These are phyloP conservation scores for Prunella vulgaris DNA, from an alignment of 257 asterid species.

Conservation along the genomic window DNA sequence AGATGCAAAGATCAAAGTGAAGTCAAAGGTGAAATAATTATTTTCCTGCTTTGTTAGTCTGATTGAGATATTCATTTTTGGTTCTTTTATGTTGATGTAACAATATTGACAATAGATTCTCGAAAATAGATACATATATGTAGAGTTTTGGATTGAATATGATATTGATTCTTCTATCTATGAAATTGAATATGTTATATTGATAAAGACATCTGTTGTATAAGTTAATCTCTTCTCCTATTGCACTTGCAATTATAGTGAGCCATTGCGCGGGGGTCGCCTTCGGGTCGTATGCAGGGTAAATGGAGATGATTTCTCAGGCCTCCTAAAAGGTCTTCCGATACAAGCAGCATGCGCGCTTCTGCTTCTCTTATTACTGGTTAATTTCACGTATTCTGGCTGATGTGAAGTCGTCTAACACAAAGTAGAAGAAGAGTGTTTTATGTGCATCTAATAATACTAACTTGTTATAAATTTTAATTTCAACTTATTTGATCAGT, in stretches of 20 bases:
- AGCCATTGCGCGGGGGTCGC: too few relatives aligned
- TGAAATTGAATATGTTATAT: neutral
- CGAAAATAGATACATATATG: neutral
- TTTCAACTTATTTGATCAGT: too few relatives aligned
- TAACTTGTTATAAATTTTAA: too few relatives aligned
- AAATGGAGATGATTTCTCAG: too few relatives aligned
- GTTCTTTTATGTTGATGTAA: neutral
- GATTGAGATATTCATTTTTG: neutral
- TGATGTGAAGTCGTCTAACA: too few relatives aligned
- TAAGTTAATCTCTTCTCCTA: neutral
- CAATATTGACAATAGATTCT: neutral
- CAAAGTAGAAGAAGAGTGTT: too few relatives aligned
- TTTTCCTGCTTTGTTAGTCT: neutral
- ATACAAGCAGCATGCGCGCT: too few relatives aligned
- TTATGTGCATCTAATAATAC: too few relatives aligned
- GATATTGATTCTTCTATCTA: neutral
- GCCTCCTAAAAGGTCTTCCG: too few relatives aligned
- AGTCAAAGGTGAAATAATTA: slow-evolving; percentile 39
- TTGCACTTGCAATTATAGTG: neutral
- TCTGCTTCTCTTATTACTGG: too few relatives aligned
- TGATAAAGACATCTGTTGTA: neutral
- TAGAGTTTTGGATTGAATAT: neutral
- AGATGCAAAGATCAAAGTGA: slow-evolving; percentile 34
- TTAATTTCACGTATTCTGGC: too few relatives aligned
- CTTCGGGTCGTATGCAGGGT: too few relatives aligned